Evolutionary conservation across 1,284 basidiomycete species (phyloP), one percentile per base, ranked within the genome.

Genomic region (Austropuccinia psidii): DNA sequence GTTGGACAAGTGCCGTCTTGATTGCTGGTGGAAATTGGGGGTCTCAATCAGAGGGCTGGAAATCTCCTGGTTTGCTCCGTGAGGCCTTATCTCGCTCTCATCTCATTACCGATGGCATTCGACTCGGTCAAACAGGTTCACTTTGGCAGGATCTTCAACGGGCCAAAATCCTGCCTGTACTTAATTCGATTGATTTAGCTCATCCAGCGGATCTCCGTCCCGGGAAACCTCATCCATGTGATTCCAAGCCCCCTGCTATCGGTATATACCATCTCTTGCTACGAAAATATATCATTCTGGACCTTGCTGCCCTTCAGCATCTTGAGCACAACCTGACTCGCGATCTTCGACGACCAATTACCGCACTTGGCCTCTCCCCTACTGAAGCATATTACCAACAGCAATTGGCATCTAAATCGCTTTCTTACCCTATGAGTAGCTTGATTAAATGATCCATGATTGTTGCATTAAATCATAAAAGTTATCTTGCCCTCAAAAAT

Each of bases 11-110:
- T 41, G 69, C 69, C 17, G 47, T 73, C 13, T 41, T 73, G 35
- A 73, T 73, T 11, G 69, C 69, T 24, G 69, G 69, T 11, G 69
- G 69, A 0, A 15, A 73, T 55, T 73, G 69, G 69, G 69, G 69
- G 8, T 41, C 69, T 33, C 21, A 60, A 29, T 24, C 21, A 19
- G 35, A 4, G 6, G 69, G 69, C 1, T 73, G 69, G 69, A 73
- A 57, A 13, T 29, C 11, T 2, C 57, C 57, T 47, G 69, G 69
- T 21, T 31, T 73, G 13, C 47, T 73, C 9, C 45, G 69, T 2
- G n/a, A 64, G n/a, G 69, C 69, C 4, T 27, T 73, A 0, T 19
- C 45, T 19, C 58, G 69, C 2, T 27, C 17, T 29, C 69, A 73
- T 64, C 41, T 73, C 21, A 62, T 73, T 13, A 5, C 60, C 2